Conservation (phyloP, 1,139 yeast species). For the Lodderomyces orthopsilosis region DNA sequence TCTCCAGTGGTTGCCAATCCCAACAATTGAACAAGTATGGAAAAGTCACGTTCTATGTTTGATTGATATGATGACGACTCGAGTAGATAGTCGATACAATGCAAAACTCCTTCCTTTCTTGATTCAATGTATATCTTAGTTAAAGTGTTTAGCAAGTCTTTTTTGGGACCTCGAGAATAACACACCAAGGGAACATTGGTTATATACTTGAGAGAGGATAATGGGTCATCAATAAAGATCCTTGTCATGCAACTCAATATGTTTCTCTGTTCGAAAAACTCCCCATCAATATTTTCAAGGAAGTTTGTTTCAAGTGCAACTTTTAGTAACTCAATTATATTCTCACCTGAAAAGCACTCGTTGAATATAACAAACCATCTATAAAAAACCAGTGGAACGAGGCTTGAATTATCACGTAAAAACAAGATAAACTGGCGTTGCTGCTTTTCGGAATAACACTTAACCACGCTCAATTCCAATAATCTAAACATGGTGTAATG, state of each 20-base stretch:
- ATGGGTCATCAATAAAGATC: conserved; percentile 11
- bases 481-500: conserved; percentile 45
- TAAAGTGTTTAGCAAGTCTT: conserved; percentile 35
- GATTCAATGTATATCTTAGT: conserved; percentile 13
- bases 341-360: conserved; percentile 22
- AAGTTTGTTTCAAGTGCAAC: conserved; percentile 4
- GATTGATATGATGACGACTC: conserved; percentile 52
- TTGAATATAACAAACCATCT: conserved; percentile 60
- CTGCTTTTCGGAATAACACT: conserved; percentile 12
- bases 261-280: conserved; percentile 45
- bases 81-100: conserved; percentile 35
- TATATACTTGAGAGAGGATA: conserved; percentile 7
- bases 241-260: conserved; percentile 28
- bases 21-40: conserved; percentile 21
- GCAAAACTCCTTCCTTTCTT: conserved; percentile 12
- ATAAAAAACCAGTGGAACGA: conserved; percentile 30
- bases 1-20: conserved; percentile 9
- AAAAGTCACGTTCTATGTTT: conserved; percentile 42
- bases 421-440: conserved; percentile 27
- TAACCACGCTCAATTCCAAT: conserved; percentile 40
- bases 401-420: conserved; percentile 12
- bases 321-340: conserved; percentile 5
- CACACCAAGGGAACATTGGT: conserved; percentile 49
- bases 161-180: conserved; percentile 40
- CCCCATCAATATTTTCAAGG: conserved; percentile 4